Conservation (phyloP, 306 rosid genomes). For the Cajanus cajan region DNA sequence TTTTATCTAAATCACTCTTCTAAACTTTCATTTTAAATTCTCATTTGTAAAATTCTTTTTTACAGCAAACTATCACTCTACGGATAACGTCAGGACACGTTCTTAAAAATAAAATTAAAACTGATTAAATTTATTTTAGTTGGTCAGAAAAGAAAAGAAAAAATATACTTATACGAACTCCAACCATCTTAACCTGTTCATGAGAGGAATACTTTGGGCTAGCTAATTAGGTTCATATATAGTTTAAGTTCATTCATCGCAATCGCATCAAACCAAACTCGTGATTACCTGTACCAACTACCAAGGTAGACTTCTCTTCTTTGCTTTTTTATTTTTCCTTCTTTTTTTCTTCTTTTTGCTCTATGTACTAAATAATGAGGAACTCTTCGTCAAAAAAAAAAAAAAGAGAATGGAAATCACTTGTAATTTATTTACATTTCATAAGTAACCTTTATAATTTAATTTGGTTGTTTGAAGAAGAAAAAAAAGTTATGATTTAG, state of each 20-base stretch:
- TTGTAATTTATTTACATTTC: not conserved
- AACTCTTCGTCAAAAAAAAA: no score
- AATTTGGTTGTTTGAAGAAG: not conserved
- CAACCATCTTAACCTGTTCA: not conserved
- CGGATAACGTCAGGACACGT: not conserved
- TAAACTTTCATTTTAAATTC: not conserved
- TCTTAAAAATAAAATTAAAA: not conserved
- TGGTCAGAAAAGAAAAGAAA: not conserved
- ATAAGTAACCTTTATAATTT: not conserved
- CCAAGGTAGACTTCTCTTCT: not conserved
- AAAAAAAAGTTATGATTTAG: not conserved
- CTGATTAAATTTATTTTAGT: not conserved
- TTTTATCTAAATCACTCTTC: constrained; percentile 48
- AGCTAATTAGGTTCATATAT: not conserved
- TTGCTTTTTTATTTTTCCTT: no score
- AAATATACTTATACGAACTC: not conserved
- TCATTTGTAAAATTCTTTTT: not conserved
- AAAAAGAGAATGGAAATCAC: no score
- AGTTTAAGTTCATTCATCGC: no score
- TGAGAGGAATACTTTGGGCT: not conserved
- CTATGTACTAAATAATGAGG: no score
- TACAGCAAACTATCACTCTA: not conserved
- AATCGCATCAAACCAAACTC: no score
- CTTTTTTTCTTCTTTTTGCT: no score
- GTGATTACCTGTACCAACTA: no score